Base-by-base conservation (phyloP, 192 early-diverging fungal genomes). In the Fimicolochytrium jonesii region DNA sequence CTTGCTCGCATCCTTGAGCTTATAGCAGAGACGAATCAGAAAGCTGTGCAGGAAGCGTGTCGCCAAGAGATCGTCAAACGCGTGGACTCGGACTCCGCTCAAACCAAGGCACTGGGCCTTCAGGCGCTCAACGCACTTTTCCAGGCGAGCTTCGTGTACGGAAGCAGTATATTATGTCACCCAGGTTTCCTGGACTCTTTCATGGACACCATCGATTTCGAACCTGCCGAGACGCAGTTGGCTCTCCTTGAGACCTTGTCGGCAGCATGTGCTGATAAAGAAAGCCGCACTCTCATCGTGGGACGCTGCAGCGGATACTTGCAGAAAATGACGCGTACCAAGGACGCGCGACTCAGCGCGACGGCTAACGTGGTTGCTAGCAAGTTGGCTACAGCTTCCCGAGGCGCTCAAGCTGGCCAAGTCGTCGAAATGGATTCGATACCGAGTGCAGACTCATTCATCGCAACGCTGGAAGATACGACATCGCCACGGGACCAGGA, bases 121-220 rank as follows among this genome's bases (percentile, higher is more conserved):
- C 53, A 50, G 22, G 82, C 90, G 0, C 57, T 91, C 6, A 77
- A 75, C 1, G 67, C 86, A 1, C 41, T 92, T 23, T 88, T 92
- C 47, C 88, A 91, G 53, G 80, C 86, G 1, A 77, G 76, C 25
- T 66, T 45, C 28, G 18, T 48, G 17, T 53, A 58, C 29, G 73
- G 62, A n/a, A 42, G 50, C 33, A 41, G 66, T 2, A 77, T 94
- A 23, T 77, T 93, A 53, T 61, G 63, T 29, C 76, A 78, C 18
- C 70, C 77, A 25, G 88, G 86, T 0, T 68, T 91, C 4, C 61
- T 91, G 11, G 87, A 79, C 28, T 88, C 90, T 22, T 77, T 93
- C 30, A 80, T 91, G 77, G 92, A 94, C 56, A 77, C 78, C 42
- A 73, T 89, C 39, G 92, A 94, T 50, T 82, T 88, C 59, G 92